These are phyloP conservation scores for Stentor coeruleus DNA, from an alignment of 73 alveolate species.

Conservation along the genomic window DNA sequence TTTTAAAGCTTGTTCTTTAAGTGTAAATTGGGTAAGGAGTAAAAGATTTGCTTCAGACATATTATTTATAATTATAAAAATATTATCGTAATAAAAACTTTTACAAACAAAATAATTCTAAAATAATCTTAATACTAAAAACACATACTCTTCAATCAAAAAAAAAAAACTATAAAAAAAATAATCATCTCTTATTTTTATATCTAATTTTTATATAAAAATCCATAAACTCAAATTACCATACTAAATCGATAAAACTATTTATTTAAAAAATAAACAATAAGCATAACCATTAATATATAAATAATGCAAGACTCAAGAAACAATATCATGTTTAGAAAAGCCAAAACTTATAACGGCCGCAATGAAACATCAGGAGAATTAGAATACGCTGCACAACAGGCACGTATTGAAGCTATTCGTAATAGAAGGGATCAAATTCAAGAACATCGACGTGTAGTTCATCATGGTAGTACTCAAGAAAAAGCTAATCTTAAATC, in stretches of 20 bases:
- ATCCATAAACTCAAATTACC: not conserved
- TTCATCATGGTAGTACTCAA: not conserved
- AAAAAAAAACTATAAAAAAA: too few species aligned
- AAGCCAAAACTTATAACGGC: not conserved
- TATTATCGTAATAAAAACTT: too few species aligned
- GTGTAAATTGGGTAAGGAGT: not conserved
- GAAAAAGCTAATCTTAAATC: conserved; percentile 5
- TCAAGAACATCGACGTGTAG: conserved; percentile 11
- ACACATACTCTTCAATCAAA: too few species aligned
- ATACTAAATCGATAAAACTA: not conserved
- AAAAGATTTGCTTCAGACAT: not conserved
- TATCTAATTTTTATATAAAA: too few species aligned
- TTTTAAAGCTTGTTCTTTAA: not conserved
- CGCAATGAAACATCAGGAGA: conserved; percentile 1
- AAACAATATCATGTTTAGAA: conserved; percentile 9
- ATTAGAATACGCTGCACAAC: not conserved
- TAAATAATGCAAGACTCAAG: conserved; percentile 16
- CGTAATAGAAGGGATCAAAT: not conserved
- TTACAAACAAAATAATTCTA: too few species aligned
- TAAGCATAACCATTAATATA: not conserved
- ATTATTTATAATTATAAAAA: too few species aligned
- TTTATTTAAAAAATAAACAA: too few species aligned
- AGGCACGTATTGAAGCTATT: not conserved
- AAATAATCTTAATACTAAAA: too few species aligned
- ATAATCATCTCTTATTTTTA: not conserved